phyloP scores from a whole-genome alignment of 2,329 filamentous ascomycete species.

The Basipetospora chlamydospora region DNA sequence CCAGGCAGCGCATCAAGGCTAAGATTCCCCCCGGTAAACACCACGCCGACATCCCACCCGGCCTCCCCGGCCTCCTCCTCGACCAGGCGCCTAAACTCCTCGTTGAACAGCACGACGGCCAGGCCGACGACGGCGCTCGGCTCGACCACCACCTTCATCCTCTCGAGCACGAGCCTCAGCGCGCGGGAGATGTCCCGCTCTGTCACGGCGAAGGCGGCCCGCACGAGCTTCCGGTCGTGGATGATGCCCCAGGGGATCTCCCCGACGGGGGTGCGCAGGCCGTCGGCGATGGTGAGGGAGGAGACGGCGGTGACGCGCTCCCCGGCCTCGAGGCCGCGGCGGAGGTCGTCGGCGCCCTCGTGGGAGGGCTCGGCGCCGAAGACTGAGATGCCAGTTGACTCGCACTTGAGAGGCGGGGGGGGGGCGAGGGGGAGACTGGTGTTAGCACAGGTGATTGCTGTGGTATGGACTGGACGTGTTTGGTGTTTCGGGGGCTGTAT shows the following conservation, averaged over 20 bases:
- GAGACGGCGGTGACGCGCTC: constrained; percentile 52
- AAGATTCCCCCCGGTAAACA: constrained; percentile 48
- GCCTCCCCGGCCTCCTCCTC: constrained; percentile 53
- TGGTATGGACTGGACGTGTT: too few species aligned
- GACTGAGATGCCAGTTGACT: constrained; percentile 56
- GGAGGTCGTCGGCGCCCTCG: constrained; percentile 71
- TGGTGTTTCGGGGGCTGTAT: background rate
- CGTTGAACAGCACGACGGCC: constrained; percentile 70
- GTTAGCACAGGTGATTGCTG: too few species aligned
- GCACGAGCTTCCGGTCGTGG: constrained; percentile 53
- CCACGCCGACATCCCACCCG: constrained; percentile 57
- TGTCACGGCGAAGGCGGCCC: constrained; percentile 55
- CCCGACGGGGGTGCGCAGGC: constrained; percentile 72
- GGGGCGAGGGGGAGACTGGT: too few species aligned
- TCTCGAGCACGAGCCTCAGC: constrained; percentile 65
- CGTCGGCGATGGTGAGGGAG: constrained; percentile 76
- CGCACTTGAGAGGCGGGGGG: constrained; percentile 46
- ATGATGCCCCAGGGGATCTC: constrained; percentile 64
- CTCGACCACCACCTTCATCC: constrained; percentile 84
- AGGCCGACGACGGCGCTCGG: constrained; percentile 75
- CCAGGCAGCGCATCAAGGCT: constrained; percentile 36
- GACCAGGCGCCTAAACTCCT: constrained; percentile 62
- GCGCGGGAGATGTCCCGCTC: constrained; percentile 72
- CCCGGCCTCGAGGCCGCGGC: constrained; percentile 49
- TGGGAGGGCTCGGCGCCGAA: constrained; percentile 80